Evolutionary conservation across 306 rosid species (phyloP).

Genomic region (Arachis hypogaea): DNA sequence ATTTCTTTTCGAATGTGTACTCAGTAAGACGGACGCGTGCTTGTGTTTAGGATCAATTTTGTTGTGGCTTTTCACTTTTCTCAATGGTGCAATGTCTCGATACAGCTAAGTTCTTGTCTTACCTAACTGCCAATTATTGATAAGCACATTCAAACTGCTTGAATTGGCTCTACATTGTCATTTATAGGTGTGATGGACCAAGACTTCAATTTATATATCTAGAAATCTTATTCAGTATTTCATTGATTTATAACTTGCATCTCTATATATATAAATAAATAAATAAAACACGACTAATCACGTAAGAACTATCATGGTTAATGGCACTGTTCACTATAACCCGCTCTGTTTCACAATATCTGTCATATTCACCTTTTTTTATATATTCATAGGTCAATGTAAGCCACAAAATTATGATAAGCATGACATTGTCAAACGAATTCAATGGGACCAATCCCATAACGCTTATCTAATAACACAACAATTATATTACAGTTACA

Average conservation of each 20-base stretch:
- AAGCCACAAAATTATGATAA: conserved; percentile 2
- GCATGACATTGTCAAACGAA: background rate
- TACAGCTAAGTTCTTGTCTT: background rate
- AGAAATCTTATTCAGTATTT: no score
- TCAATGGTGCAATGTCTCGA: conserved; percentile 11
- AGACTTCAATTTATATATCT: background rate
- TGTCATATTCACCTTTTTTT: no score
- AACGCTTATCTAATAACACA: conserved; percentile 25
- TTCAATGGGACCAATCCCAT: background rate
- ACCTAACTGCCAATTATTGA: background rate
- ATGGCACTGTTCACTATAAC: no score
- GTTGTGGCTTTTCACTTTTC: background rate
- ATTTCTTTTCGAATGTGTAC: conserved; percentile 7
- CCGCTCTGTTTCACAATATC: no score
- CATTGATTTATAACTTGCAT: background rate
- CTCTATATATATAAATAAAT: no score
- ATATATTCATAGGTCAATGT: background rate
- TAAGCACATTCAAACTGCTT: background rate
- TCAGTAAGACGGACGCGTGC: conserved; percentile 27
- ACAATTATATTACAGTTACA: conserved; percentile 17
- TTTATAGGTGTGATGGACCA: background rate
- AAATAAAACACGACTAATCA: no score
- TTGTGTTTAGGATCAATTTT: conserved; percentile 28
- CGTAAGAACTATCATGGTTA: no score
- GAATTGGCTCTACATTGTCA: background rate